Base-by-base conservation (phyloP, 1,139 yeast species). In the Suhomyces taliae region DNA sequence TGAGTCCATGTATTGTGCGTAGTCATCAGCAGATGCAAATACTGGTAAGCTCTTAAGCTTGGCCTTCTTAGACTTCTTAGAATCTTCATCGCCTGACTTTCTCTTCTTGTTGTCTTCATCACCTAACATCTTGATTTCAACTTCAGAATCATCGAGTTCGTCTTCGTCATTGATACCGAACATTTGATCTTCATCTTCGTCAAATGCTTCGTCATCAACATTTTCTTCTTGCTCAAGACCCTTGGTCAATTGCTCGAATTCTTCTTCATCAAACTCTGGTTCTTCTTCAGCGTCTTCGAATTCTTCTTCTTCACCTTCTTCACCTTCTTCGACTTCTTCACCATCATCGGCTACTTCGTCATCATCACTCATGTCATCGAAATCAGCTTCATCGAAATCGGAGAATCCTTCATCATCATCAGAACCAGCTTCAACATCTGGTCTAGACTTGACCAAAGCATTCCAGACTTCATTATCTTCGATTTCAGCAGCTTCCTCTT, bases 11-110 rank as follows among this genome's bases (percentile, higher is more conserved):
- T 85, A 86, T 61, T 86, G 75, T 24, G 96, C 86, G 64, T 90
- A 91, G 55, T 90, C 97, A 40, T 88, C 97, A 8, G 84, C 95
- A 41, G 95, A 85, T 2, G 97, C 98, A 72, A 90, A 91, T 19
- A 84, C 78, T 19, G 98, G 97, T 54, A 91, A 71, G 48, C 79
- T 82, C 62, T 79, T 83, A 59, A 86, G 70, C 66, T 82, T 85
- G 54, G 75, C 69, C 62, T 76, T 82, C 74, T 83, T 85, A 36
- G 75, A 64, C 56, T 74, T 78, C 39, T 57, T 51, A 10, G 34
- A 15, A 12, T 54, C 55, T 10, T 51, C 52, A 7, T 57, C 62
- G 7, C 43, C 55, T 24, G 55, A 34, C 40, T 54, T 53, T 11
- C 69, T 67, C 49, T 63, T 62, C 53, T 64, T 62, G 37, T 47